Conservation (phyloP, 2,329 filamentous ascomycete species). For the Pestalotiopsis sp. region DNA sequence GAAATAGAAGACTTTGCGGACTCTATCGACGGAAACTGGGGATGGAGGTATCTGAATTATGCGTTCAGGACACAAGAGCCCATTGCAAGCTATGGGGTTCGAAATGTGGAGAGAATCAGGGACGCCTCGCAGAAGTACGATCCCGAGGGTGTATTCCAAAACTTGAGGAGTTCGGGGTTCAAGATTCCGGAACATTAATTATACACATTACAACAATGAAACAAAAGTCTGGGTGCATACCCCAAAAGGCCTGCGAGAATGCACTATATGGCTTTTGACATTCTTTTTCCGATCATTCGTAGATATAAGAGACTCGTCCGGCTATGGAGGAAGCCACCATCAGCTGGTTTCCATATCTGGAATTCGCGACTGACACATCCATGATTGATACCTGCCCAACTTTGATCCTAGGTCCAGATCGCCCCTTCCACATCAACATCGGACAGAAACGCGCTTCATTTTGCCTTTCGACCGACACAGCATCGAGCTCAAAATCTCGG, state of each 20-base stretch:
- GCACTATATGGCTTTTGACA: neutral
- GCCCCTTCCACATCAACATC: too few relatives aligned
- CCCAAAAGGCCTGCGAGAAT: too few relatives aligned
- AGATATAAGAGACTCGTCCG: too few relatives aligned
- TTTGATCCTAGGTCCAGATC: too few relatives aligned
- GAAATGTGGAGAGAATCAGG: conserved; percentile 33
- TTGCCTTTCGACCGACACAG: too few relatives aligned
- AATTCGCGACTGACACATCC: too few relatives aligned
- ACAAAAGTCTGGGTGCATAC: neutral
- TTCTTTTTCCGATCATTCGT: too few relatives aligned
- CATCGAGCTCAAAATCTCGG: too few relatives aligned
- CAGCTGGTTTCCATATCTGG: too few relatives aligned
- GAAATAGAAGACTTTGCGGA: conserved; percentile 26
- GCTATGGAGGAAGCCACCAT: too few relatives aligned
- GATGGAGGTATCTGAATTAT: conserved; percentile 42
- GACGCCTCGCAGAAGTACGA: conserved; percentile 38
- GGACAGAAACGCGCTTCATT: too few relatives aligned
- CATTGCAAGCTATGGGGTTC: conserved; percentile 35
- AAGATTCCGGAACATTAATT: conserved; percentile 28
- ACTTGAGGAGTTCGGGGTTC: conserved; percentile 38
- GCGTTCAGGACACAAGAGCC: conserved; percentile 33
- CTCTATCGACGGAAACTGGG: conserved; percentile 21
- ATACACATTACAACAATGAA: neutral
- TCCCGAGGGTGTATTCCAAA: conserved; percentile 38
- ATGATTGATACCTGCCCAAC: too few relatives aligned